These are phyloP conservation scores for Chionographis japonica DNA, from an alignment of 106 monocot species.

Conservation along the genomic window DNA sequence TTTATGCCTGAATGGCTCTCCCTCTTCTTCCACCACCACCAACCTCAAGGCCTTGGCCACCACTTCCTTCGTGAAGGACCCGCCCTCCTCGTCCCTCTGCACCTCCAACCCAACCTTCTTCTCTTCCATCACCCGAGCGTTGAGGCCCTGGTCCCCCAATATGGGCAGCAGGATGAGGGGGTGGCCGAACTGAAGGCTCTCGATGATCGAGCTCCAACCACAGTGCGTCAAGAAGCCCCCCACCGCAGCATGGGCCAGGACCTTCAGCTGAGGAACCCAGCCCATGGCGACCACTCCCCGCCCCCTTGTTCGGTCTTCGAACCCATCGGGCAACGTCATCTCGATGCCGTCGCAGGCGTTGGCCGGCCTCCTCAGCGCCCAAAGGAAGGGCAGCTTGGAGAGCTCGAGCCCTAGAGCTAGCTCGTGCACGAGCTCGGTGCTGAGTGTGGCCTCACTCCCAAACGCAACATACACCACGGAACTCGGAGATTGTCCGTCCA, in stretches of 20 bases:
- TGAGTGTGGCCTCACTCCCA: constrained; percentile 37
- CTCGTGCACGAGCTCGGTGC: constrained; percentile 21
- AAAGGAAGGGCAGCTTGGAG: constrained; percentile 26
- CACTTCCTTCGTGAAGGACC: constrained; percentile 14
- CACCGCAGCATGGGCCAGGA: constrained; percentile 18
- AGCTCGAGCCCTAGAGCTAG: constrained; percentile 36
- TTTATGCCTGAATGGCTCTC: not conserved
- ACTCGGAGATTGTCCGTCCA: constrained; percentile 12
- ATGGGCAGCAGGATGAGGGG: constrained; percentile 21
- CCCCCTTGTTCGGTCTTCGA: constrained; percentile 15
- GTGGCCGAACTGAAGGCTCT: constrained; percentile 13
- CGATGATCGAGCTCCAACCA: constrained; percentile 25
- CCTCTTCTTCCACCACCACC: constrained; percentile 23
- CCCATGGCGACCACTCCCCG: constrained; percentile 10
- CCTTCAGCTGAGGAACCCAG: constrained; percentile 25
- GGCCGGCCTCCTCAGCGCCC: constrained; percentile 22
- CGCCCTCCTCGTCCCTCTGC: constrained; percentile 21
- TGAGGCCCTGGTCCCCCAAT: constrained; percentile 21
- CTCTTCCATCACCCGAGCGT: constrained; percentile 11
- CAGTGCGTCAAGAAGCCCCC: constrained; percentile 29
- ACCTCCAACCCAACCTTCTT: constrained; percentile 19
- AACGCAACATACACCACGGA: constrained; percentile 38
- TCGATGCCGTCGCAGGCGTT: not conserved
- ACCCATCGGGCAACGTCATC: constrained; percentile 20
- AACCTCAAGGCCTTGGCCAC: constrained; percentile 10